These are phyloP conservation scores for Fraxinus americana DNA, from an alignment of 257 asterid genomes.

Conservation along the genomic window DNA sequence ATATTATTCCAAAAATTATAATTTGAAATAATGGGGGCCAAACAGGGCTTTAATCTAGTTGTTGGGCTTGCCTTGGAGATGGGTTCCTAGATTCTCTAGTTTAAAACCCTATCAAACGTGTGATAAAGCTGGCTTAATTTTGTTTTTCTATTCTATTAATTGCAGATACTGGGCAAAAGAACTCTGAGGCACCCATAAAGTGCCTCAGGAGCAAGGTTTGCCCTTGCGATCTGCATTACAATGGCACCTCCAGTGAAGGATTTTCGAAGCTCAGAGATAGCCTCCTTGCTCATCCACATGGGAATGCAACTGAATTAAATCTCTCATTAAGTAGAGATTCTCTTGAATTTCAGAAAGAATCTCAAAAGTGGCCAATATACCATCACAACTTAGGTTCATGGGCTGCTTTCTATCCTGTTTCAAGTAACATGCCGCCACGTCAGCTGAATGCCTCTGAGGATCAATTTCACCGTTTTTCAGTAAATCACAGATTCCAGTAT, in stretches of 20 bases:
- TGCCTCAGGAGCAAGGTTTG: slow-evolving; percentile 58
- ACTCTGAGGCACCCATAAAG: slow-evolving; percentile 60
- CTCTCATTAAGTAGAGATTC: slow-evolving; percentile 43
- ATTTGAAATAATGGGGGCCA: no score
- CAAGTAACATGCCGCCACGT: slow-evolving; percentile 35
- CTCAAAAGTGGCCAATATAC: slow-evolving; percentile 35
- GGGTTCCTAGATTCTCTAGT: neutral
- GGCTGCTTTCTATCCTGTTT: slow-evolving; percentile 51
- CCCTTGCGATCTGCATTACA: slow-evolving; percentile 49
- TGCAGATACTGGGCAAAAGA: slow-evolving; percentile 55
- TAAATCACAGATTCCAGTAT: slow-evolving; percentile 55
- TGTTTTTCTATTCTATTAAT: slow-evolving; percentile 11
- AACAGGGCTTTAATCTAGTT: no score
- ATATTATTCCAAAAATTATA: no score
- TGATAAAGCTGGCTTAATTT: neutral
- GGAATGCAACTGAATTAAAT: slow-evolving; percentile 39
- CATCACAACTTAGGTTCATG: slow-evolving; percentile 49
- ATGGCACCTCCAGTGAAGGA: slow-evolving; percentile 45
- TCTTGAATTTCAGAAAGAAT: slow-evolving; percentile 48
- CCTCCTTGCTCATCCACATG: slow-evolving; percentile 44
- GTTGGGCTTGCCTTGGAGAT: neutral
- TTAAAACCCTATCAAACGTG: neutral
- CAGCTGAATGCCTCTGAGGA: slow-evolving; percentile 55
- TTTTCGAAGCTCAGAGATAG: slow-evolving; percentile 45
- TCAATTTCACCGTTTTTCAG: slow-evolving; percentile 54